Base-by-base conservation (phyloP, 148 eudicot genomes). In the Fagopyrum esculentum region DNA sequence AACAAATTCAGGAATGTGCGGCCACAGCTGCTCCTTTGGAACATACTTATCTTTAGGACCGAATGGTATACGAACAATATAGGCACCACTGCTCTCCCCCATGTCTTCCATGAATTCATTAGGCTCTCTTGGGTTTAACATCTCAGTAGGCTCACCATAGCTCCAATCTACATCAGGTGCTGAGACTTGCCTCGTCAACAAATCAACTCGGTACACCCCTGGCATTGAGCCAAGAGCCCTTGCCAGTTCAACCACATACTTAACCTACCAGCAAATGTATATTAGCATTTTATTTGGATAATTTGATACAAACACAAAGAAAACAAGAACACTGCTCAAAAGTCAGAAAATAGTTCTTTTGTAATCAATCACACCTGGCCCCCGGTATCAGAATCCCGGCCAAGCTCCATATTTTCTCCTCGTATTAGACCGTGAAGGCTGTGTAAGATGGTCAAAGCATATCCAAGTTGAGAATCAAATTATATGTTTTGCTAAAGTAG, bases 331-430 rank as follows among this genome's bases (percentile, higher is more conserved):
- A 63, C 5, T 35, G 40, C 40, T 35, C 40, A 35, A 2, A 35
- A 35, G 40, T 35, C 40, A 35, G 40, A 35, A 35, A 35, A 35
- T 1, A 35, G 2, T 35, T 2, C 69, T 22, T 4, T 30, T 9
- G 1, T n/a, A 40, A 9, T 63, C 11, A 69, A 15, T 69, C 72
- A 48, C 86, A 92, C 97, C 98, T 93, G 98, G 72, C 98, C 98
- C 75, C 98, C 98, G 0, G 98, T 93, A 82, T 93, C 98, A 56
- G 98, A 93, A 80, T 93, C 98, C 73, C 96, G 87, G 64, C 98
- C 98, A 50, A 93, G 98, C 82, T 93, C 98, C 98, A 93, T 90
- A 78, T 93, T 88, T 77, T 93, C 93, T 43, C 96, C 98, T 51
- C 98, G 98, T 69, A 93, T 91, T 83, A 93, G 79, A 45, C 98